phyloP scores from a whole-genome alignment of 2,329 filamentous ascomycete species.

The Penicillium olsonii region DNA sequence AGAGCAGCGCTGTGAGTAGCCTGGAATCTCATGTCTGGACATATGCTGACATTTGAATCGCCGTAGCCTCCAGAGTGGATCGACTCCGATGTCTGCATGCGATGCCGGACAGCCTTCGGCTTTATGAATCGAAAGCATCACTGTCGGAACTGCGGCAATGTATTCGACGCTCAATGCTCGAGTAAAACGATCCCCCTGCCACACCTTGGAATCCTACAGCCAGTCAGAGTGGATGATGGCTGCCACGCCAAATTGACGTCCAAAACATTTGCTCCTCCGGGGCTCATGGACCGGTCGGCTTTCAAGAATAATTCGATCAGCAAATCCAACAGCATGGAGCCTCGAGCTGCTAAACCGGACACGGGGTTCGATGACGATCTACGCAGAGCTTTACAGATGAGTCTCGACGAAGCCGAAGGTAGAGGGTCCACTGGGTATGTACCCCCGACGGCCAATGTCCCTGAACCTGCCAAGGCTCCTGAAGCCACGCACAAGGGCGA shows the following conservation, averaged over 20 bases:
- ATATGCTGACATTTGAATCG: conserved; percentile 11
- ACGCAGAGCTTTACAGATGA: conserved; percentile 93
- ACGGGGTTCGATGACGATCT: conserved; percentile 93
- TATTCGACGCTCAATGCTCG: conserved; percentile 94
- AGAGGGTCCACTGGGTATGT: conserved; percentile 71
- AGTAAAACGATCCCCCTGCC: conserved; percentile 84
- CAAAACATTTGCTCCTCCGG: conserved; percentile 54
- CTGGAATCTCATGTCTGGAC: background rate
- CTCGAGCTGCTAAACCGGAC: conserved; percentile 82
- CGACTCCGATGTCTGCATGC: conserved; percentile 98
- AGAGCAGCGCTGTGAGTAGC: conserved; percentile 82
- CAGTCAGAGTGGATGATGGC: conserved; percentile 93
- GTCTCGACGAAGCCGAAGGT: conserved; percentile 84
- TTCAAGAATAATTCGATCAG: conserved; percentile 54
- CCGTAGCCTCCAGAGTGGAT: conserved; percentile 89
- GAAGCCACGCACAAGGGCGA: conserved; percentile 52
- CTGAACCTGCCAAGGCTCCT: conserved; percentile 42
- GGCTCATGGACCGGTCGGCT: conserved; percentile 41
- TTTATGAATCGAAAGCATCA: conserved; percentile 99
- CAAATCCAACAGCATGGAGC: conserved; percentile 82
- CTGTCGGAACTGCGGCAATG: conserved; percentile 95
- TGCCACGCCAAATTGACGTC: conserved; percentile 88
- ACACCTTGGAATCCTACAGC: conserved; percentile 86
- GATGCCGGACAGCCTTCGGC: conserved; percentile 90
- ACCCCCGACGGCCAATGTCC: conserved; percentile 57